A percentile compares a stretch with the other conserved stretches of the same genome.
These are phyloP conservation scores for Fusarium sp. DNA, from an alignment of 2,329 filamentous ascomycete species.

Conservation along the genomic window DNA sequence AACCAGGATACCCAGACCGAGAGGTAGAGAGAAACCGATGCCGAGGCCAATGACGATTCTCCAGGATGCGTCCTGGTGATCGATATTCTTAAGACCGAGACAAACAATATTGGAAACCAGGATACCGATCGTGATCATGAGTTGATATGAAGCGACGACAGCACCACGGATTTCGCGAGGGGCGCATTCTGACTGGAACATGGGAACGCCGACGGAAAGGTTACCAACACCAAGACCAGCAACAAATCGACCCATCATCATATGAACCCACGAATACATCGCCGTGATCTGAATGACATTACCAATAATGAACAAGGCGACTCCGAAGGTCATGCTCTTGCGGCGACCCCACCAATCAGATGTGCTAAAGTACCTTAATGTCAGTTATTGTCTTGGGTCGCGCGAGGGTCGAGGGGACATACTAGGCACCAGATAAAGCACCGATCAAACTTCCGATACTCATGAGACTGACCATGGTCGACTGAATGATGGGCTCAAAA, in stretches of 20 bases:
- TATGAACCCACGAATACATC: conserved; percentile 67
- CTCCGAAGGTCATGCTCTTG: conserved; percentile 62
- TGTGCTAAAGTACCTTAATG: conserved; percentile 48
- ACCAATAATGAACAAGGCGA: conserved; percentile 68
- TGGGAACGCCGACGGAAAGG: conserved; percentile 71
- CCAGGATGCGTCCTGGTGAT: conserved; percentile 61
- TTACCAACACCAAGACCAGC: conserved; percentile 75
- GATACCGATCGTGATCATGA: conserved; percentile 78
- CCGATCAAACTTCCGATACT: conserved; percentile 66
- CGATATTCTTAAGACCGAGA: conserved; percentile 57
- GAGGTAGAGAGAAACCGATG: conserved; percentile 61
- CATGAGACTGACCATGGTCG: conserved; percentile 65
- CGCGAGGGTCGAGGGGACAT: conserved; percentile 8
- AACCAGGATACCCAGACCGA: conserved; percentile 61
- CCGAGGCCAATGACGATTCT: conserved; percentile 68
- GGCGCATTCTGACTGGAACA: conserved; percentile 73
- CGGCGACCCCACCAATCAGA: conserved; percentile 68
- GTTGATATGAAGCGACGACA: conserved; percentile 75
- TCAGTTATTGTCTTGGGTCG: neutral
- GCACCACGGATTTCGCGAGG: conserved; percentile 71
- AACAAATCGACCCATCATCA: conserved; percentile 72
- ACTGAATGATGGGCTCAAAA: conserved; percentile 54
- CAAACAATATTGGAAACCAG: conserved; percentile 65
- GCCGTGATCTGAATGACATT: conserved; percentile 73
- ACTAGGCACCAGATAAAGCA: conserved; percentile 61